Evolutionary conservation across 2,329 filamentous ascomycete species (phyloP).

Genomic region (Orbilia quercus): DNA sequence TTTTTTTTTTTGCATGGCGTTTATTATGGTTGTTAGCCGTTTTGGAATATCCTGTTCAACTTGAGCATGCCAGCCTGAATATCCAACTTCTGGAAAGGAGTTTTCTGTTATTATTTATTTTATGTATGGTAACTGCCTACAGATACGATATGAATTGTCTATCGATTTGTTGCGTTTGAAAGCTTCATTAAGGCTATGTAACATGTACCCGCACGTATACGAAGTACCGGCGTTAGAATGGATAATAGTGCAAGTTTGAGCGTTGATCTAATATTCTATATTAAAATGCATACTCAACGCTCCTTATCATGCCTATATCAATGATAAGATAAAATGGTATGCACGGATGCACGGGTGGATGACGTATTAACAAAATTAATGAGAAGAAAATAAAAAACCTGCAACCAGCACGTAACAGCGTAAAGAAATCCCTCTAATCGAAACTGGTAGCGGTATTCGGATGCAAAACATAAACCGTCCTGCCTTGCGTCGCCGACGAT

Average conservation of each 20-base stretch:
- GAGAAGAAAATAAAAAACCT: not conserved
- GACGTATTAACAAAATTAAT: not conserved
- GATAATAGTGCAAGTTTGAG: not conserved
- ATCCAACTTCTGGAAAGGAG: conserved; percentile 7
- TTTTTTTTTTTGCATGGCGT: not conserved
- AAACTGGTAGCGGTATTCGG: conserved; percentile 71
- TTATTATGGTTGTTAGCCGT: too few species aligned
- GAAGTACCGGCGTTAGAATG: not conserved
- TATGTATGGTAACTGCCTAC: conserved; percentile 14
- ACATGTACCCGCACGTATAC: not conserved
- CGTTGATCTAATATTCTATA: not conserved
- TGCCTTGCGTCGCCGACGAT: conserved; percentile 63
- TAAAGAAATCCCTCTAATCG: conserved; percentile 26
- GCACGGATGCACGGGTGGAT: not conserved
- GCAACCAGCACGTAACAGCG: conserved; percentile 1
- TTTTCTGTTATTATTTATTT: not conserved
- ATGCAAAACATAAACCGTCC: conserved; percentile 85
- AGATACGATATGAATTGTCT: not conserved
- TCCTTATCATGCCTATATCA: not conserved
- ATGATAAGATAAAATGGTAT: not conserved
- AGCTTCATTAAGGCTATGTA: not conserved
- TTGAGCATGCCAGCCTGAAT: not conserved
- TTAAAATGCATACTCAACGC: not conserved
- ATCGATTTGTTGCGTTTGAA: not conserved
- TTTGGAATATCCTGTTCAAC: not conserved